phyloP scores from a whole-genome alignment of 1,284 basidiomycete species.

The Ustilago curta region DNA sequence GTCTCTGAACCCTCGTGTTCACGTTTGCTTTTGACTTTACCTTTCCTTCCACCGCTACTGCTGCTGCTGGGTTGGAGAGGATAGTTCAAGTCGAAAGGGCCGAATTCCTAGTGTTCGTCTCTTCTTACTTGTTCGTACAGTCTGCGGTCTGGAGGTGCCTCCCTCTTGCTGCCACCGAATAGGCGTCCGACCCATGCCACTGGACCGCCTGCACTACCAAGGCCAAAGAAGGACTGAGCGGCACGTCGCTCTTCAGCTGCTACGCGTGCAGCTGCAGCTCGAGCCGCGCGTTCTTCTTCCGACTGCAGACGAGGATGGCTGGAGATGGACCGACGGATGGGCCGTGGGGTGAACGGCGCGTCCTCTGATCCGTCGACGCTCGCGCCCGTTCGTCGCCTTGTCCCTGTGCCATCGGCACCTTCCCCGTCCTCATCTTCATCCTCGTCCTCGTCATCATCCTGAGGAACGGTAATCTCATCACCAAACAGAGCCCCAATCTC shows the following conservation, averaged over 20 bases:
- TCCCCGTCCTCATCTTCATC: slow-evolving; percentile 34
- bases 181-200: slow-evolving; percentile 28
- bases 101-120: slow-evolving; percentile 57
- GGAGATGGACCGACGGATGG: slow-evolving; percentile 53
- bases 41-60: slow-evolving; percentile 2
- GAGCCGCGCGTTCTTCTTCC: slow-evolving; percentile 80
- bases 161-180: slow-evolving; percentile 28
- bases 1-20: slow-evolving; percentile 5
- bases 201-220: slow-evolving; percentile 13
- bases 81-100: slow-evolving; percentile 33
- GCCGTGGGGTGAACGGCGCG: slow-evolving; percentile 40
- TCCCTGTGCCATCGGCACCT: slow-evolving; percentile 32
- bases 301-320: slow-evolving; percentile 75
- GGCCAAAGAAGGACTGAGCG: slow-evolving; percentile 69
- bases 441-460: slow-evolving; percentile 51
- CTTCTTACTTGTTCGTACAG: slow-evolving; percentile 48
- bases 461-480: slow-evolving; percentile 64
- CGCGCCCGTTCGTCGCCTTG: slow-evolving; percentile 26
- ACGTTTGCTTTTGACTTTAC: background rate
- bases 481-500: slow-evolving; percentile 72
- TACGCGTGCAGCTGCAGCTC: slow-evolving; percentile 59
- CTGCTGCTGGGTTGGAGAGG: background rate
- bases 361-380: slow-evolving; percentile 29
- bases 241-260: slow-evolving; percentile 74
- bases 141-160: slow-evolving; percentile 35